Percentiles rank a stretch among this genome's conserved stretches.
These are phyloP conservation scores for Thraustotheca clavata DNA, from an alignment of 352 stramenopile species.

Conservation along the genomic window DNA sequence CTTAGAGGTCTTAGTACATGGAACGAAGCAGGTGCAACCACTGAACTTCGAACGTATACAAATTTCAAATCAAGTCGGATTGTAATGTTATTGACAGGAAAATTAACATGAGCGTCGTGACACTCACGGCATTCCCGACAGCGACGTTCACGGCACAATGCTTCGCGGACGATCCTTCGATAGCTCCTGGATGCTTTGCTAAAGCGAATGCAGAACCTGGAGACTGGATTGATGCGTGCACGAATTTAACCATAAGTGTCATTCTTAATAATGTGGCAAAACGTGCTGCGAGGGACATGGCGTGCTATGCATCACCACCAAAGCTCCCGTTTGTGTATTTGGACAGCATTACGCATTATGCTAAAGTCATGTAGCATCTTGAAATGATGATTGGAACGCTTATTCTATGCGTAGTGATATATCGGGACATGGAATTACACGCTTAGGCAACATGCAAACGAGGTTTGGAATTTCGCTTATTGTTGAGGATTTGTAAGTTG, in stretches of 20 bases:
- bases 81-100: slow-evolving; percentile 1
- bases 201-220: background rate
- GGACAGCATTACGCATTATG: slow-evolving; percentile 1
- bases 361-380: slow-evolving; percentile 11
- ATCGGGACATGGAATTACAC: slow-evolving; percentile 17
- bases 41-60: slow-evolving; percentile 5
- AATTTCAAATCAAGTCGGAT: background rate
- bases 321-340: slow-evolving; percentile 9
- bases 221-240: slow-evolving; percentile 9
- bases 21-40: too few species aligned
- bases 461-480: background rate
- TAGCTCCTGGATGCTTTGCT: slow-evolving; percentile 10
- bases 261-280: background rate
- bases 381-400: background rate
- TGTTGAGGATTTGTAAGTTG: slow-evolving; percentile 15
- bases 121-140: slow-evolving; percentile 6
- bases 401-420: background rate
- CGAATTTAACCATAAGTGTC: slow-evolving; percentile 8
- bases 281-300: background rate
- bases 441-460: slow-evolving; percentile 18
- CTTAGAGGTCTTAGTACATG: too few species aligned
- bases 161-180: background rate
- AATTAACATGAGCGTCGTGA: background rate
- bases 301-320: background rate
- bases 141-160: slow-evolving; percentile 18